Conservation (phyloP, 1,139 yeast genomes). For the Geotrichum australiense region DNA sequence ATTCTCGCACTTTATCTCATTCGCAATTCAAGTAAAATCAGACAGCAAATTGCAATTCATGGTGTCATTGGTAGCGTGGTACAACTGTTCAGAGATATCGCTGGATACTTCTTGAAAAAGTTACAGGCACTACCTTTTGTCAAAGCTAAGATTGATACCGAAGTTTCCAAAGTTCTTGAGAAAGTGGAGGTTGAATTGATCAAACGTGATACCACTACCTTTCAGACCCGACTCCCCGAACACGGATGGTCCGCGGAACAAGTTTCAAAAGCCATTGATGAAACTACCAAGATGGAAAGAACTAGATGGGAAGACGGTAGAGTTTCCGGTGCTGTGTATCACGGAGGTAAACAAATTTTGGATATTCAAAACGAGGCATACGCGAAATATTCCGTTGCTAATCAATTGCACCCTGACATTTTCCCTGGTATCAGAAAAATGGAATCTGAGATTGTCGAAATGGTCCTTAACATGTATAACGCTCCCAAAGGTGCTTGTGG, state of each 20-base stretch:
- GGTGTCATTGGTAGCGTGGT: constrained; percentile 11
- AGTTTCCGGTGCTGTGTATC: constrained; percentile 94
- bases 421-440: constrained; percentile 94
- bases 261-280: constrained; percentile 42
- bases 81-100: constrained; percentile 7
- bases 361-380: constrained; percentile 71
- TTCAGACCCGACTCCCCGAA: constrained; percentile 49
- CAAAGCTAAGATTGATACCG: constrained; percentile 50
- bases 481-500: constrained; percentile 74
- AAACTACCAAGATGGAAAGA: constrained; percentile 44
- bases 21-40: constrained; percentile 3
- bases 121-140: constrained; percentile 42
- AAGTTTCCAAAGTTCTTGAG: constrained; percentile 44
- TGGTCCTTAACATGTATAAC: constrained; percentile 75
- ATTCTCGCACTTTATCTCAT: constrained; percentile 3
- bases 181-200: constrained; percentile 52
- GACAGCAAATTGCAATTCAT: constrained; percentile 7
- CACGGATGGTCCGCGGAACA: constrained; percentile 45
- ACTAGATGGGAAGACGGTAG: constrained; percentile 78
- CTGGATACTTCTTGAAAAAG: constrained; percentile 18
- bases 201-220: constrained; percentile 42
- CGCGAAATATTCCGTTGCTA: constrained; percentile 72
- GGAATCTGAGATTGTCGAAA: constrained; percentile 92
- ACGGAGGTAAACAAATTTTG: constrained; percentile 75
- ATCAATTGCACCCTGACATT: constrained; percentile 94